phyloP scores from a whole-genome alignment of 2,329 filamentous ascomycete species.

The Cercospora sp. region DNA sequence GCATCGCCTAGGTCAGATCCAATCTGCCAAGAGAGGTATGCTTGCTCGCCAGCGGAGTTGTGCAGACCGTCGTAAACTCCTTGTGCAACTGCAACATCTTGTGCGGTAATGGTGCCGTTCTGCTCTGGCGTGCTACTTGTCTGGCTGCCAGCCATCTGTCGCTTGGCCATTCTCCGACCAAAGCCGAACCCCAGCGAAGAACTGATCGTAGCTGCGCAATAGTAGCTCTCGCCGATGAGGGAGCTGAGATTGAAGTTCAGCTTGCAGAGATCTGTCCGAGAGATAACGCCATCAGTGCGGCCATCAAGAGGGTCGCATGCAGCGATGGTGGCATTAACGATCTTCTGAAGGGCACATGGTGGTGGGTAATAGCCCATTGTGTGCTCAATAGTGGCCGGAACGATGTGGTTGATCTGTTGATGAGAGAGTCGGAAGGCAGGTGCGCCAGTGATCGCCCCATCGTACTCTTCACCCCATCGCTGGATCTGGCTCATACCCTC shows the following conservation, averaged over 20 bases:
- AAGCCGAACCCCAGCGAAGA: constrained; percentile 21
- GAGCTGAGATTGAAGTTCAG: constrained; percentile 48
- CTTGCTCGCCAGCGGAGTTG: constrained; percentile 42
- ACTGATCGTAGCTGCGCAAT: constrained; percentile 40
- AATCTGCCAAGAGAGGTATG: constrained; percentile 45
- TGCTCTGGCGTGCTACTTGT: constrained; percentile 21
- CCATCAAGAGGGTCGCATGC: constrained; percentile 58
- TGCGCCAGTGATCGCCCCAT: constrained; percentile 48
- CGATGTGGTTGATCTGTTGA: constrained; percentile 49
- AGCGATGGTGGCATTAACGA: constrained; percentile 55
- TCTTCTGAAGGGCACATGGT: constrained; percentile 50
- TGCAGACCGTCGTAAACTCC: constrained; percentile 43
- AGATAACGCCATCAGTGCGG: constrained; percentile 54
- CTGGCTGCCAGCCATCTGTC: constrained; percentile 27
- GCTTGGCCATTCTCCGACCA: constrained; percentile 1
- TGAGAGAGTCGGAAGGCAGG: constrained; percentile 49
- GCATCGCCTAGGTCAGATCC: constrained; percentile 38
- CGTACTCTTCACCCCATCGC: constrained; percentile 51
- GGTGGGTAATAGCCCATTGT: constrained; percentile 44
- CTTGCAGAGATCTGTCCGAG: constrained; percentile 51
- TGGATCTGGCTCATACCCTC: constrained; percentile 53
- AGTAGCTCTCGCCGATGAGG: constrained; percentile 50
- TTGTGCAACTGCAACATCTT: constrained; percentile 37
- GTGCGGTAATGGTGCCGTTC: constrained; percentile 35
- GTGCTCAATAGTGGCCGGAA: constrained; percentile 43